Conservation (phyloP, 1,284 basidiomycete genomes). For the Entoloma clypeatum region DNA sequence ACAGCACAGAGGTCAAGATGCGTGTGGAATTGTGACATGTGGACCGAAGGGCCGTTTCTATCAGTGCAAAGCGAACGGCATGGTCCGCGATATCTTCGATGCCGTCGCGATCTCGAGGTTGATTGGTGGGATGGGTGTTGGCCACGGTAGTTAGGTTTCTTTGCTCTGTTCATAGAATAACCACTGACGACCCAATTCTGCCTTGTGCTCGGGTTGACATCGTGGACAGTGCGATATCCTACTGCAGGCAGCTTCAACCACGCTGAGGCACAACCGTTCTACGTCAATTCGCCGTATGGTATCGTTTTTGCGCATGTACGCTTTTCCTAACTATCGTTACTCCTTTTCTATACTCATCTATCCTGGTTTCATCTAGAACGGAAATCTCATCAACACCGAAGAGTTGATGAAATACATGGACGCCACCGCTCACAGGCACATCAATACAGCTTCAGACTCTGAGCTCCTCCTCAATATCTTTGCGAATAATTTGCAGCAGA, state of each 20-base stretch:
- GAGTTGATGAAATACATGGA: conserved; percentile 91
- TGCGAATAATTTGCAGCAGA: conserved; percentile 96
- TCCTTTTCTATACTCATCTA: too few species aligned
- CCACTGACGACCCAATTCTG: too few species aligned
- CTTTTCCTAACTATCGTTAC: too few species aligned
- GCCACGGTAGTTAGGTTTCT: conserved; percentile 71
- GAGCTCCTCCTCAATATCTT: conserved; percentile 97
- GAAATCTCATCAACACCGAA: conserved; percentile 94
- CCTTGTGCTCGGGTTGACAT: conserved; percentile 3
- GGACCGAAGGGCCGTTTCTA: conserved; percentile 93
- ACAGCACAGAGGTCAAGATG: conserved; percentile 97
- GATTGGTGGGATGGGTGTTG: conserved; percentile 95
- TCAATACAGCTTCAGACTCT: conserved; percentile 98
- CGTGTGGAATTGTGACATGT: conserved; percentile 97
- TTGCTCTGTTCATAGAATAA: conserved; percentile 10
- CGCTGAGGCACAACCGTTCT: conserved; percentile 99
- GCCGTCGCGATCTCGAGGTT: conserved; percentile 72
- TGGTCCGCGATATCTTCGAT: conserved; percentile 99
- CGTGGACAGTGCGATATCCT: conserved; percentile 81
- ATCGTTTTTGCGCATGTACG: conserved; percentile 96
- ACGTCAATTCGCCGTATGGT: conserved; percentile 98
- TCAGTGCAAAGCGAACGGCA: conserved; percentile 99
- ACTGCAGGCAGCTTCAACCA: conserved; percentile 97
- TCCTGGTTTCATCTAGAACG: conserved; percentile 72
- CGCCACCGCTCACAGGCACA: conserved; percentile 94